Base-by-base conservation (phyloP, 2,329 filamentous ascomycete species). In the Beauveria scarabaeidicola region DNA sequence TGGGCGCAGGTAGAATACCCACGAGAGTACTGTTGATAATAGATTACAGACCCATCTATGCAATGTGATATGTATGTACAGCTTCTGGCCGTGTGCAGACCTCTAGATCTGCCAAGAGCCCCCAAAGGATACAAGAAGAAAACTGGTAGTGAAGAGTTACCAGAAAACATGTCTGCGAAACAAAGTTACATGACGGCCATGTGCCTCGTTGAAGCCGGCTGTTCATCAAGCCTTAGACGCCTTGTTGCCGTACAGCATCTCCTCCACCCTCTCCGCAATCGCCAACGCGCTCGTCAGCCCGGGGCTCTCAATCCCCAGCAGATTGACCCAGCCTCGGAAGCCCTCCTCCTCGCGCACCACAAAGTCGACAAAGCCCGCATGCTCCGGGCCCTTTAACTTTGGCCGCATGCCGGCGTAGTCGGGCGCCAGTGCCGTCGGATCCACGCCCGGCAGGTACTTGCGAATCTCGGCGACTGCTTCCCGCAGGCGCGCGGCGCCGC, bases 351-450 rank as follows among this genome's bases (percentile, higher is more conserved):
- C 83, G 62, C 80, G 74, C 50, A 99, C 87, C 17, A 90, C 78
- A 69, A 99, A 97, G 71, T 99, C 94, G 63, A 88, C 80, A 68
- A 96, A 96, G 0, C 82, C 86, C 63, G 82, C 82, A 0, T 85
- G 84, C 10, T 82, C 77, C 40, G 77, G 78, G 10, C 71, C 71
- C 1, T 77, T 82, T 63, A 97, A 72, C 77, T 99, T 99, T 1
- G 94, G 93, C 64, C 94, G 77, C 36, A 99, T 93, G 0, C 94
- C 94, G 17, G 90, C 90, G 69, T 97, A 99, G 73, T 97, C 93
- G 2, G 93, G 81, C 43, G 77, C 76, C 27, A 99, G 80, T 0
- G 83, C 83, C 0, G 75, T 74, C 17, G 77, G 77, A 61, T 94
- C 84, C 3, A 99, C 76, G 1, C 76, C 79, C 0, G 94, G 94